A percentile compares a stretch with the other conserved stretches of the same genome.
phyloP scores from a whole-genome alignment of 192 early-diverging fungal species.

The Coemansia sp. region DNA sequence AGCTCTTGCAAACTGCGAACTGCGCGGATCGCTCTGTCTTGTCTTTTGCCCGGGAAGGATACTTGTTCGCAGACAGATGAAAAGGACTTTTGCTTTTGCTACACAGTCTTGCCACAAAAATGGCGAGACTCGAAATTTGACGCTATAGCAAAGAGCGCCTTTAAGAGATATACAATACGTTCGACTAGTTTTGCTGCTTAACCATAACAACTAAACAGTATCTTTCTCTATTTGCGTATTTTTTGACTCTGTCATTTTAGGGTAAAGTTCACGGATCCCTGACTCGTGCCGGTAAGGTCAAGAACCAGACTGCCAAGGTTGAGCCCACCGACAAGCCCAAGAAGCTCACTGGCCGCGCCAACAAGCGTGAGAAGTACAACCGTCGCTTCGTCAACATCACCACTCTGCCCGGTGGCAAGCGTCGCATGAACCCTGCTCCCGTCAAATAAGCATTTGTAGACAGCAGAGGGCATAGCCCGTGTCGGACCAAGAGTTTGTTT shows the following conservation, averaged over 20 bases:
- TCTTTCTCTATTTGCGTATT: neutral
- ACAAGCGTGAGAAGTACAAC: conserved; percentile 95
- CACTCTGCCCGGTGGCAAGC: conserved; percentile 81
- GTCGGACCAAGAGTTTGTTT: conserved; percentile 1
- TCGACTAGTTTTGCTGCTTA: too few relatives aligned
- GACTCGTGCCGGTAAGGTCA: conserved; percentile 99
- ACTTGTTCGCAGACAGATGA: too few relatives aligned
- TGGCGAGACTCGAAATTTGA: too few relatives aligned
- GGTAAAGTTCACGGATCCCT: conserved; percentile 99
- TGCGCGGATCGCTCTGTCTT: too few relatives aligned
- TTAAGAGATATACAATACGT: too few relatives aligned
- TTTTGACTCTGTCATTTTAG: conserved; percentile 47
- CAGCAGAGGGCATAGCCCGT: neutral
- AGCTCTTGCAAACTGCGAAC: too few relatives aligned
- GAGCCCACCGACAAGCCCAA: conserved; percentile 97
- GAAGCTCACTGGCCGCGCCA: conserved; percentile 85
- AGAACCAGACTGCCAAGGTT: conserved; percentile 98
- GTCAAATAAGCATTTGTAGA: conserved; percentile 17
- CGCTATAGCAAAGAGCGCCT: too few relatives aligned
- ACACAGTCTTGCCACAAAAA: too few relatives aligned
- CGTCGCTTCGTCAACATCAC: conserved; percentile 97
- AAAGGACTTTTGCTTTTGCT: too few relatives aligned
- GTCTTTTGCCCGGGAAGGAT: too few relatives aligned
- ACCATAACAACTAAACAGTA: neutral
- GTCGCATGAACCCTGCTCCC: conserved; percentile 60